Evolutionary conservation across 495 filamentous ascomycete species (phyloP).

Genomic region (Entonaema liquescens): DNA sequence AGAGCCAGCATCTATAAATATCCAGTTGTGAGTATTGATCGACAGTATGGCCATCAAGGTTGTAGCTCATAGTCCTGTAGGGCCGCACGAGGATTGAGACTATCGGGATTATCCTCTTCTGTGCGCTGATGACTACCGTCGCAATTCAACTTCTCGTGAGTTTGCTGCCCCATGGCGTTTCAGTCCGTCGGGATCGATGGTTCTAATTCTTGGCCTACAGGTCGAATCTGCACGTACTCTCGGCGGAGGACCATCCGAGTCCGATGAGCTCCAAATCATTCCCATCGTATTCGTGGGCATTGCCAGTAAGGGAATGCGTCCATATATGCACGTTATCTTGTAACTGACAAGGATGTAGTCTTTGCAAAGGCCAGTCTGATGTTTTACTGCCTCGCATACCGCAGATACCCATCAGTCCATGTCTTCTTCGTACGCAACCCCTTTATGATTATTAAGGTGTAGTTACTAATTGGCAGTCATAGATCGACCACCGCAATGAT

Average conservation of each 20-base stretch:
- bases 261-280: conserved; percentile 55
- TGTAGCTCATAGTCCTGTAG: conserved; percentile 41
- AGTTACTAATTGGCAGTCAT: conserved; percentile 22
- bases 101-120: conserved; percentile 67
- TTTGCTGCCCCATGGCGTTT: conserved; percentile 16
- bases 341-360: conserved; percentile 47
- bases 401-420: conserved; percentile 61
- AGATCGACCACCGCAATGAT: conserved; percentile 64
- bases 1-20: conserved; percentile 65
- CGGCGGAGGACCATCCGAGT: conserved; percentile 50
- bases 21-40: conserved; percentile 54
- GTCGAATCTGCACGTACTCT: conserved; percentile 60
- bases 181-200: conserved; percentile 14
- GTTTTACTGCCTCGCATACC: conserved; percentile 60
- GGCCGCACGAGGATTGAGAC: conserved; percentile 65
- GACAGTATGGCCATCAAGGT: conserved; percentile 9
- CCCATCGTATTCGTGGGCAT: conserved; percentile 61
- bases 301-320: conserved; percentile 53
- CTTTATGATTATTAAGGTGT: neutral
- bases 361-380: conserved; percentile 58
- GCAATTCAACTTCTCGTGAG: conserved; percentile 62
- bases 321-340: neutral
- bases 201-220: conserved; percentile 43
- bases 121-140: conserved; percentile 66
- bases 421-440: conserved; percentile 58